Percentiles rank a stretch among this genome's conserved stretches.
Conservation (phyloP, 2,329 filamentous ascomycete genomes). For the Aspergillus fructus region DNA sequence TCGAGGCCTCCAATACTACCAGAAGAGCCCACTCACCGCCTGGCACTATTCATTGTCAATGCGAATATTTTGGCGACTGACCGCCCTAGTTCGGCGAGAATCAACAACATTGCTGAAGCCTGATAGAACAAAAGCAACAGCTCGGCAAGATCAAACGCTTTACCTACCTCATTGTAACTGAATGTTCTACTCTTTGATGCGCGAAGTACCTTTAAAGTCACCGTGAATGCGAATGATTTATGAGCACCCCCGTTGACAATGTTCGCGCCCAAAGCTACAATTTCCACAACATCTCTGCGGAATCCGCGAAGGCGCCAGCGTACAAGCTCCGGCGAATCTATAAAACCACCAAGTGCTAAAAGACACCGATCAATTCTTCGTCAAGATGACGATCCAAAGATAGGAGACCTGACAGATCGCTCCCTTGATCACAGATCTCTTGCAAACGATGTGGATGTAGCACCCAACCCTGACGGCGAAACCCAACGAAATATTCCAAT, state of each 20-base stretch:
- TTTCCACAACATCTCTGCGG: constrained; percentile 29
- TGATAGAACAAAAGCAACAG: background rate
- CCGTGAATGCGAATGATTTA: background rate
- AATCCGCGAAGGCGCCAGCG: constrained; percentile 41
- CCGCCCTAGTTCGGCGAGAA: background rate
- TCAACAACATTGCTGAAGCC: background rate
- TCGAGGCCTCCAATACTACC: background rate
- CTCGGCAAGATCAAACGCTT: background rate
- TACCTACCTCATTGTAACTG: background rate
- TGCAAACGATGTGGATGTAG: constrained; percentile 14
- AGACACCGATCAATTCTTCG: constrained; percentile 46
- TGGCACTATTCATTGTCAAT: background rate
- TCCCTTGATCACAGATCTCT: constrained; percentile 18
- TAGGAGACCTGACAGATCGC: constrained; percentile 19
- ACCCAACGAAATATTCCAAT: constrained; percentile 35
- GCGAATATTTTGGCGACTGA: background rate
- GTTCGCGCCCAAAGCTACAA: constrained; percentile 38
- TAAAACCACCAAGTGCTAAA: constrained; percentile 47
- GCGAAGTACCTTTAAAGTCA: background rate
- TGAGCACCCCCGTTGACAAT: constrained; percentile 23
- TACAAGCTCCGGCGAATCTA: constrained; percentile 45
- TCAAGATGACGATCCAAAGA: constrained; percentile 32
- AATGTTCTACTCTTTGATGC: background rate
- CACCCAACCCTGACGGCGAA: constrained; percentile 18
- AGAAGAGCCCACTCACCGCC: background rate